A percentile compares a stretch with the other conserved stretches of the same genome.
Evolutionary conservation across 1,284 basidiomycete species (phyloP).

Genomic region (Marasmius tenuissimus): DNA sequence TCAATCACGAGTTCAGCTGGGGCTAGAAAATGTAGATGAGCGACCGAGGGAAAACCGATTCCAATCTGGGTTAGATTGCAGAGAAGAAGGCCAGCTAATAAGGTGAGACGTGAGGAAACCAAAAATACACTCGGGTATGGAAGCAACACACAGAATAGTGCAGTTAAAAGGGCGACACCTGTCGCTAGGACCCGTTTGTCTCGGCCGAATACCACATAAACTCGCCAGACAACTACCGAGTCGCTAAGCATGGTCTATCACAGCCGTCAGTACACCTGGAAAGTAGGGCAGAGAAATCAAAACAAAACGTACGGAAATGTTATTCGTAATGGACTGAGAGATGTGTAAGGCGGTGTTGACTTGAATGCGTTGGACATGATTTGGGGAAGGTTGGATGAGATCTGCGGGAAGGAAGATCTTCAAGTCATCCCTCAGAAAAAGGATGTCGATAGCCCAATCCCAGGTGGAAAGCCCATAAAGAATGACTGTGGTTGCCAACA

Average conservation of each 20-base stretch:
- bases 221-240: slow-evolving; percentile 12
- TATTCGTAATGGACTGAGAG: slow-evolving; percentile 11
- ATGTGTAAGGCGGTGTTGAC: slow-evolving; percentile 9
- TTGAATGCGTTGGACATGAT: neutral
- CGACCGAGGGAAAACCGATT: slow-evolving; percentile 5
- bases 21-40: slow-evolving; percentile 1
- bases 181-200: slow-evolving; percentile 6
- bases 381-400: slow-evolving; percentile 6
- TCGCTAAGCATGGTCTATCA: slow-evolving; percentile 10
- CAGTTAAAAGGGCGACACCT: neutral
- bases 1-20: slow-evolving; percentile 8
- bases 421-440: slow-evolving; percentile 10
- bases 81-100: slow-evolving; percentile 4
- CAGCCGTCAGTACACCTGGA: too few relatives aligned
- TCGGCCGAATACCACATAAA: slow-evolving; percentile 6
- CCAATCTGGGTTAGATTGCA: slow-evolving; percentile 15
- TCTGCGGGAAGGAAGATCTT: slow-evolving; percentile 11
- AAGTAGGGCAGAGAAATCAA: neutral
- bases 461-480: slow-evolving; percentile 11
- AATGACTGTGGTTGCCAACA: slow-evolving; percentile 8
- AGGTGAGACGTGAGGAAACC: neutral
- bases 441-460: slow-evolving; percentile 15
- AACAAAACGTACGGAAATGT: slow-evolving; percentile 9
- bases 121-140: neutral
- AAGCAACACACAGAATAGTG: slow-evolving; percentile 3